Conservation (phyloP, 2,329 filamentous ascomycete species). For the Exophiala sideris region DNA sequence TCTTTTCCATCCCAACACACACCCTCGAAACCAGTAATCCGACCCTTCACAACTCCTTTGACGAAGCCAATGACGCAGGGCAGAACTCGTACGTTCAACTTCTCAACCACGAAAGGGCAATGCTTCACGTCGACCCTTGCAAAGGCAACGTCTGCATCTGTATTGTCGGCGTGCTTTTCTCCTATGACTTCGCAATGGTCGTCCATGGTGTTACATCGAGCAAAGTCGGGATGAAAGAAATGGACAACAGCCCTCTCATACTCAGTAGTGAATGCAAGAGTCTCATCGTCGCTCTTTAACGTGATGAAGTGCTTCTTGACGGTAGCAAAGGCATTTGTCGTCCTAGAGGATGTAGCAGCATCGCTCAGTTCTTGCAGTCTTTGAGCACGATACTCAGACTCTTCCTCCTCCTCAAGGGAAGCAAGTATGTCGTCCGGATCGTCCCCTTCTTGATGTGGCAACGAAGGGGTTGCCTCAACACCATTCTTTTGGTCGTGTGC, state of each 20-base stretch:
- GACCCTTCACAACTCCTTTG: slow-evolving; percentile 43
- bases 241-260: slow-evolving; percentile 58
- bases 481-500: not conserved
- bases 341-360: slow-evolving; percentile 2
- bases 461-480: slow-evolving; percentile 1
- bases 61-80: slow-evolving; percentile 50
- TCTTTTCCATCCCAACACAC: slow-evolving; percentile 38
- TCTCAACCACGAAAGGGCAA: slow-evolving; percentile 48
- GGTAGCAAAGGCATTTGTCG: slow-evolving; percentile 14
- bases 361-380: slow-evolving; percentile 19
- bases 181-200: slow-evolving; percentile 51
- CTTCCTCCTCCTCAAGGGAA: slow-evolving; percentile 52
- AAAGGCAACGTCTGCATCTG: slow-evolving; percentile 39
- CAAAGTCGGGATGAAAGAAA: slow-evolving; percentile 63
- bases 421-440: slow-evolving; percentile 61
- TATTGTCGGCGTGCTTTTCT: slow-evolving; percentile 32
- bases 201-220: slow-evolving; percentile 61
- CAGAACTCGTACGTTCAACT: slow-evolving; percentile 44
- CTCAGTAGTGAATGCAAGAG: slow-evolving; percentile 60
- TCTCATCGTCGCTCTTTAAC: slow-evolving; percentile 51
- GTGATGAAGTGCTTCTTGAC: slow-evolving; percentile 36
- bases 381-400: slow-evolving; percentile 52
- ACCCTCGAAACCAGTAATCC: slow-evolving; percentile 49
- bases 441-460: slow-evolving; percentile 44
- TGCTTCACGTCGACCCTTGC: slow-evolving; percentile 45